Evolutionary conservation across 768 basidiomycete genomes (phyloP), one percentile per base, ranked within the genome.

Genomic region (Russula sp.): DNA sequence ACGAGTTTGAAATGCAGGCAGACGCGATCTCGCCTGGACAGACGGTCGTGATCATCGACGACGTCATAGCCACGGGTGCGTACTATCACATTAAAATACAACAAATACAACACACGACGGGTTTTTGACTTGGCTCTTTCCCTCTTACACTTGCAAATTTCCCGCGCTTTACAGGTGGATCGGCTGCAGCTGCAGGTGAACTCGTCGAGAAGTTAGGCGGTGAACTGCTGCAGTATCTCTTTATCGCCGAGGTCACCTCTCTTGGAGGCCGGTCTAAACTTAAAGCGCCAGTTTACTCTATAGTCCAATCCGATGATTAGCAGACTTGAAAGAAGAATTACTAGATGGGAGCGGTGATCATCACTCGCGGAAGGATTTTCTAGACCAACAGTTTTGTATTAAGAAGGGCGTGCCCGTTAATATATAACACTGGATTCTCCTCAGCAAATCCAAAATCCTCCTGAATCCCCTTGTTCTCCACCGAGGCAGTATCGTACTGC

Each of bases 1-100:
- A 98, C 72, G 79, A 83, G n/a, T 97, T 98, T 70, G 94, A 98
- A 76, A 94, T 98, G 84, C 97, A 98, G 76, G 81, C 83, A 22
- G 91, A 87, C 58, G 87, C 89, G 11, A 91, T 99, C 72, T 76
- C 83, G 69, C 81, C 87, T 5, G 93, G 94, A 32, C 88, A 94
- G 73, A 89, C 79, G 64, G 92, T 94, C 24, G 74, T 99, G 52
- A 80, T 99, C 50, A 79, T 99, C 30, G 97, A 99, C 75, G 97
- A 99, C 75, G 81, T 99, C 46, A 92, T 99, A 67, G 97, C 97
- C 0, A 98, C 96, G 34, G 96, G 95, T 90, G 67, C 49, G 81
- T 36, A 36, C 36, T 36, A 36, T 8, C 8, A 36, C 36, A 13
- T 4, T 30, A 30, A 30, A 28, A 28, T 28, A 28, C 28, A 28